These are phyloP conservation scores for Bonia amplexicaulis DNA, from an alignment of 176 grass and related monocot genomes.

Conservation along the genomic window DNA sequence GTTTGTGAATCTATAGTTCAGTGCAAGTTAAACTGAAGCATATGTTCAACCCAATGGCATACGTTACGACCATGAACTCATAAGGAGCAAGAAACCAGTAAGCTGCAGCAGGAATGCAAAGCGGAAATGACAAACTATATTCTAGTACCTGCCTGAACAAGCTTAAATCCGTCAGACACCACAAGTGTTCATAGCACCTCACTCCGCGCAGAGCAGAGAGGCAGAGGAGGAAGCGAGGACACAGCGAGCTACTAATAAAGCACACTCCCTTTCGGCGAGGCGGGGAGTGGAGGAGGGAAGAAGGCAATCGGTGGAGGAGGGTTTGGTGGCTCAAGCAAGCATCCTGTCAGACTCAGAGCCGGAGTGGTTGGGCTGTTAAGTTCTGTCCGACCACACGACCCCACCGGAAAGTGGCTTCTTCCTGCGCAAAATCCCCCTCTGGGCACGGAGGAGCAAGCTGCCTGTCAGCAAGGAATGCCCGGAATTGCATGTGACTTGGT, in stretches of 20 bases:
- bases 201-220: neutral
- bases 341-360: conserved; percentile 11
- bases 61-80: neutral
- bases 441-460: neutral
- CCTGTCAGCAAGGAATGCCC: neutral
- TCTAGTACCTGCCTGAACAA: neutral
- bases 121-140: neutral
- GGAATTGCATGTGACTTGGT: neutral
- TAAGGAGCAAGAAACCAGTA: neutral
- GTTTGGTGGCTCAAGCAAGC: conserved; percentile 25
- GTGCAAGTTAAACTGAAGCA: neutral
- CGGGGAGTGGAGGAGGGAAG: neutral
- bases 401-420: conserved; percentile 9
- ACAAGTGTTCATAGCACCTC: neutral
- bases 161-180: neutral
- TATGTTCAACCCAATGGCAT: neutral
- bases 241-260: neutral
- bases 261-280: conserved; percentile 10
- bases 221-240: neutral
- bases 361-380: conserved; percentile 34
- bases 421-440: neutral
- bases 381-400: conserved; percentile 11
- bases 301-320: neutral
- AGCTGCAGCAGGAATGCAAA: neutral
- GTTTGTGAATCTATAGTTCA: neutral